Conservation (phyloP, 176 grass and related monocot species). For the Aechmea fasciata region DNA sequence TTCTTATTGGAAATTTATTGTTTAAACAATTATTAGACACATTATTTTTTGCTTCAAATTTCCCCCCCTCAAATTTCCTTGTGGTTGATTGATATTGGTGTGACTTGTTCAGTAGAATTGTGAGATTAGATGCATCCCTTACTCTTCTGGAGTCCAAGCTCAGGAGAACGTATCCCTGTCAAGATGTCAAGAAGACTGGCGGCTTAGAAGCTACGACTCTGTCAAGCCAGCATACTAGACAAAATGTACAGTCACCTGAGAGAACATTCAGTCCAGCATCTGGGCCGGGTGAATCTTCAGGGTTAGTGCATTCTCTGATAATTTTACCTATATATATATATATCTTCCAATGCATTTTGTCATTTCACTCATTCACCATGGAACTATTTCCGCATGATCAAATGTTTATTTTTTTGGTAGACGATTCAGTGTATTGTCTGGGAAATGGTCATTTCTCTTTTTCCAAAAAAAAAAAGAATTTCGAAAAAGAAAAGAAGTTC, state of each 20-base stretch:
- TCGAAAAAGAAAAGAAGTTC: too few species aligned
- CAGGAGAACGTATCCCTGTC: not conserved
- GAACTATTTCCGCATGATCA: not conserved
- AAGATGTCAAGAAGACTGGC: conserved; percentile 17
- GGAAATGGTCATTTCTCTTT: too few species aligned
- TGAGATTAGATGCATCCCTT: conserved; percentile 27
- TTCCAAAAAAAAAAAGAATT: too few species aligned
- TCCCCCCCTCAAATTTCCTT: not conserved
- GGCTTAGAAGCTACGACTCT: not conserved
- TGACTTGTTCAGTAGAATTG: conserved; percentile 21
- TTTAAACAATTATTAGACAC: not conserved
- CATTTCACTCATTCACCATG: not conserved
- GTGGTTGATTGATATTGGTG: not conserved
- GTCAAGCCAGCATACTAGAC: not conserved
- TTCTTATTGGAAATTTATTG: too few species aligned
- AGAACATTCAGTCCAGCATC: conserved; percentile 5
- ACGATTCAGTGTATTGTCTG: too few species aligned
- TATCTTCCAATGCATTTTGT: not conserved
- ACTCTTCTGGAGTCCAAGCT: conserved; percentile 28
- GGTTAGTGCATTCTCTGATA: conserved; percentile 12
- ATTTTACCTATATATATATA: not conserved
- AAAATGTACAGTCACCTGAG: not conserved
- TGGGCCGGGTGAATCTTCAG: conserved; percentile 27
- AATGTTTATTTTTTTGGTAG: too few species aligned
- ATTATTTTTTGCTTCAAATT: conserved; percentile 4